Evolutionary conservation across 1,284 basidiomycete species (phyloP), one percentile per base, ranked within the genome.

Genomic region (Porogramme epimiltina): DNA sequence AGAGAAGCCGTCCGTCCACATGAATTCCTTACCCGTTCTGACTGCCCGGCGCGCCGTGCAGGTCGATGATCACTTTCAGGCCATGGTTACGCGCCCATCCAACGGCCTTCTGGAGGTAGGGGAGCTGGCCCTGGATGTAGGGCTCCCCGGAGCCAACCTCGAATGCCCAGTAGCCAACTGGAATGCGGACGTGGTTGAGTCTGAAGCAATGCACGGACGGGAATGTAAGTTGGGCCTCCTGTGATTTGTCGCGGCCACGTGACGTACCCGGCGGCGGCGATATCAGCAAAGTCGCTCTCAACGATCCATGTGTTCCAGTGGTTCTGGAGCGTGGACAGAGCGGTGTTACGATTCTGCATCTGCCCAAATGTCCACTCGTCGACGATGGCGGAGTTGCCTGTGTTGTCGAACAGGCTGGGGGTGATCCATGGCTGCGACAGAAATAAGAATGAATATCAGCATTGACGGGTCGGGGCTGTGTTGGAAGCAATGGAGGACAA

Each of bases 101-200:
- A 38, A 93, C 81, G 0, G 93, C 94, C 44, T 82, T 78, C 54
- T 76, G 65, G n/a, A 91, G 72, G 70, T 89, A 92, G 18, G 83
- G 76, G 42, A 87, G 70, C 67, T 92, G 89, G 18, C 93, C 91
- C 73, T 87, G 83, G 57, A 93, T 82, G 72, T 84, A 97, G 0
- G 93, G 93, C 64, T 96, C 93, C 9, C 87, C 92, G 3, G 73
- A 73, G 16, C 80, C 80, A 20, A 91, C 83, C 47, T 95, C 90
- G 60, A 91, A 93, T 1, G 94, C 94, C 95, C 95, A 97, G 69
- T 88, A 93, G 20, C 91, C 91, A 56, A 97, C 90, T 2, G 94
- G 94, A 36, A 97, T 73, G 34, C 94, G 84, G 54, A 94, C 89
- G 67, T 93, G 91, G 67, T 93, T 93, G 47, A 93, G 73, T 9